Conservation (phyloP, 371 early-diverging fungal genomes). For the Ordospora pajunii region DNA sequence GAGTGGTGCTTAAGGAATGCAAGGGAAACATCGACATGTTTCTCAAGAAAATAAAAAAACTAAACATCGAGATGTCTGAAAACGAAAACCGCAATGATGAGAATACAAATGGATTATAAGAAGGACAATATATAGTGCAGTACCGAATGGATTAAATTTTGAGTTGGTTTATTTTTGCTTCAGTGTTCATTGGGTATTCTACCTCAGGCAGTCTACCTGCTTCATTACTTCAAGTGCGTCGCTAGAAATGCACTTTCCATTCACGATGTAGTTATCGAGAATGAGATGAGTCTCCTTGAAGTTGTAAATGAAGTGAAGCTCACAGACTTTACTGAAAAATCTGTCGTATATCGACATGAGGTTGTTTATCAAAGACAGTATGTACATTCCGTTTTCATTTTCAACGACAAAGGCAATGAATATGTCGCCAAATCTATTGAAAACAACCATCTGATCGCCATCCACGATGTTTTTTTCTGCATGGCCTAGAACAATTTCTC, state of each 20-base stretch:
- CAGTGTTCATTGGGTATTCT: not conserved
- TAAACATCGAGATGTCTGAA: constrained; percentile 7
- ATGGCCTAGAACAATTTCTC: not conserved
- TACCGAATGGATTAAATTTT: not conserved
- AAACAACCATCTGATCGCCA: constrained; percentile 9
- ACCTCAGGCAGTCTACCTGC: not conserved
- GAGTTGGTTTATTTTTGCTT: not conserved
- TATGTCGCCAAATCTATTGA: constrained; percentile 7
- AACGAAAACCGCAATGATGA: not conserved
- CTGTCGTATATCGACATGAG: constrained; percentile 14
- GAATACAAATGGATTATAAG: not conserved
- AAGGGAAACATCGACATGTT: constrained; percentile 11
- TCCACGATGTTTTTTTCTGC: not conserved
- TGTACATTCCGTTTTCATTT: constrained; percentile 48
- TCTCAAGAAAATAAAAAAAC: constrained; percentile 15
- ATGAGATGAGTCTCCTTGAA: constrained; percentile 34
- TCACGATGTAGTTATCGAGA: constrained; percentile 37
- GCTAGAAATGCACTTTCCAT: constrained; percentile 28
- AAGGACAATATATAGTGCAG: not conserved
- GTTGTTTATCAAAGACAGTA: constrained; percentile 29
- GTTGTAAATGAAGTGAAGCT: constrained; percentile 34
- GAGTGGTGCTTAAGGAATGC: constrained; percentile 6
- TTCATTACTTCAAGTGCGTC: not conserved
- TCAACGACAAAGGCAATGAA: constrained; percentile 30
- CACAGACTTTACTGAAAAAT: constrained; percentile 9